phyloP scores from a whole-genome alignment of 2,329 filamentous ascomycete genomes.

The Colletotrichum tabaci region DNA sequence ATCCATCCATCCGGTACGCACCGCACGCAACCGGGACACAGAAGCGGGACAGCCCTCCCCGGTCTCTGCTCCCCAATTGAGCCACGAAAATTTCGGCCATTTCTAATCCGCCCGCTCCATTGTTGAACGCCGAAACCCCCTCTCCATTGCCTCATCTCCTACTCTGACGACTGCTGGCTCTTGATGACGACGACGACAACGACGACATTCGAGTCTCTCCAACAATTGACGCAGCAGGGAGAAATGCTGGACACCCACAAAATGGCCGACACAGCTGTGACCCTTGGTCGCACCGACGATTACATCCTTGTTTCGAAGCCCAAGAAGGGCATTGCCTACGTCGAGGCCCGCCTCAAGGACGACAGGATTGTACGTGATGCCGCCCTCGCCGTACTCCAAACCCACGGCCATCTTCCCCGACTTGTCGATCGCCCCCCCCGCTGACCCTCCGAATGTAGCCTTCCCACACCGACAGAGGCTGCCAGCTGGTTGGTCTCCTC shows the following conservation, averaged over 20 bases:
- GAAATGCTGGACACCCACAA: background rate
- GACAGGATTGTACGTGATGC: conserved; percentile 5
- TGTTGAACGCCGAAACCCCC: background rate
- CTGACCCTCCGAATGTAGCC: conserved; percentile 20
- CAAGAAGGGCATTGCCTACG: conserved; percentile 37
- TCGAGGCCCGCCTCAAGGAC: conserved; percentile 35
- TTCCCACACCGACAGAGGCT: conserved; percentile 33
- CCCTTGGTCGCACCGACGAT: conserved; percentile 27
- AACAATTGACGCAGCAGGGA: background rate
- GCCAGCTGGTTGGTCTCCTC: conserved; percentile 18
- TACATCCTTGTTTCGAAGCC: conserved; percentile 32
- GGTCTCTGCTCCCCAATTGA: conserved; percentile 18
- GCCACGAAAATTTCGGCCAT: conserved; percentile 31
- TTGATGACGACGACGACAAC: background rate
- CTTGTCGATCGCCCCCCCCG: background rate
- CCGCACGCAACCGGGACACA: background rate
- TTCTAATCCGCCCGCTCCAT: conserved; percentile 16
- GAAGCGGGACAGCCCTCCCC: background rate
- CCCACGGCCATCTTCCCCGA: background rate
- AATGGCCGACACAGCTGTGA: conserved; percentile 24
- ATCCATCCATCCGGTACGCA: background rate
- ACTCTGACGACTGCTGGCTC: too few species aligned
- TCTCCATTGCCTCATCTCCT: too few species aligned
- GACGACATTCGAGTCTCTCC: background rate
- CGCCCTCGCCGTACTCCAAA: background rate